Evolutionary conservation across 2,329 filamentous ascomycete species (phyloP), one percentile per base, ranked within the genome.

Genomic region (Bipolaris sorokiniana): DNA sequence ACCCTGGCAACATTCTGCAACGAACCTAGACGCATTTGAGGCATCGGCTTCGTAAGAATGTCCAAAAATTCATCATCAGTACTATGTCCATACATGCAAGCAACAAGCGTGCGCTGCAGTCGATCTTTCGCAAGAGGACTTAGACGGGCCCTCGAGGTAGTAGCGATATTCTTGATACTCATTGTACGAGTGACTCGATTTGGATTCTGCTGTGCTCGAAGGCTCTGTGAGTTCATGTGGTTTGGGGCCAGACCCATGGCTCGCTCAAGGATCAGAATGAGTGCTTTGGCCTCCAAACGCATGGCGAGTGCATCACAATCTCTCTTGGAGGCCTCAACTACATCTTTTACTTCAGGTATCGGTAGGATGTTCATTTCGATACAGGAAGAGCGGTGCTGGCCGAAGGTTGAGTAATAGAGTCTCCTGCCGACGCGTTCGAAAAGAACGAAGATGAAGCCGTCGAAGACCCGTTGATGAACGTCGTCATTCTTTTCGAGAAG

Each of bases 21-120:
- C 7, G 57, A 69, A n/a, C 47, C 63, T 1, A 59, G 51, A 20
- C 62, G 59, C 18, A 66, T 57, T 15, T 52, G 42, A 16, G 66
- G 64, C 23, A 58, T 50, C 11, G 80, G 80, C 68, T 77, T 79
- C 9, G 72, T 74, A 42, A 80, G 66, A n/a, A 75, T 71, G 36
- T 81, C 76, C 23, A 71, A 62, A 53, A 81, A 77, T 3, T 77
- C 73, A 56, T 79, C 76, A 1, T 76, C 67, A 0, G 59, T 61
- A 18, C 76, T 67, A 0, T 62, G 64, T 1, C 77, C 78, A 53
- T 80, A 82, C 53, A 80, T 78, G 36, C 75, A 76, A 23, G 74
- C 69, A n/a, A 81, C 62, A 0, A 82, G 72, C 0, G 79, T 81
- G 4, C 75, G 69, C 57, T 81, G 79, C 41, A 82, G 69, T n/a